Percentiles rank a stretch among this genome's conserved stretches.
Evolutionary conservation across 2,329 filamentous ascomycete species (phyloP).

Genomic region (Fusarium luffae): DNA sequence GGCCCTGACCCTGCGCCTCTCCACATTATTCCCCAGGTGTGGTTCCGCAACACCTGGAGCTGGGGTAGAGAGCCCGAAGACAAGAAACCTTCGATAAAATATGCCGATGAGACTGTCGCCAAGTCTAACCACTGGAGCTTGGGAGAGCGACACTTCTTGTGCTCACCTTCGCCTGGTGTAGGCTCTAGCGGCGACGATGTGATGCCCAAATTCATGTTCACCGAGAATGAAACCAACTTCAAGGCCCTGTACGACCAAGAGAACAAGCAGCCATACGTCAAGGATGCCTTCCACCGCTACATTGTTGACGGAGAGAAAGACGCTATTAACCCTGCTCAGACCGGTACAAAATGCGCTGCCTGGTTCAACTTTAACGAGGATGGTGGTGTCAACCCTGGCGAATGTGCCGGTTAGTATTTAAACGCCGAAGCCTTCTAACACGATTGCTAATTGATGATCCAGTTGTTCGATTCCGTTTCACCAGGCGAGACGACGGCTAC

Average conservation of each 20-base stretch:
- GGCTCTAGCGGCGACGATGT: conserved; percentile 84
- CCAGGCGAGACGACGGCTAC: conserved; percentile 78
- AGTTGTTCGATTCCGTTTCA: conserved; percentile 92
- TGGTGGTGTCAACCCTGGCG: conserved; percentile 86
- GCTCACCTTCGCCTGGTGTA: conserved; percentile 90
- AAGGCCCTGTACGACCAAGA: conserved; percentile 78
- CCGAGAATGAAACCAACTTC: conserved; percentile 94
- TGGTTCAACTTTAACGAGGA: conserved; percentile 94
- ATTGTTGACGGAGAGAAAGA: conserved; percentile 85
- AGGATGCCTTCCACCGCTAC: conserved; percentile 92
- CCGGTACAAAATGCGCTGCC: conserved; percentile 88
- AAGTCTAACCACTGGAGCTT: conserved; percentile 83
- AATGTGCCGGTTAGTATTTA: conserved; percentile 78
- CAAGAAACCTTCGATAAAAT: conserved; percentile 82
- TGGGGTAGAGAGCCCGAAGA: conserved; percentile 84
- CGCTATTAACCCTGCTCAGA: conserved; percentile 81
- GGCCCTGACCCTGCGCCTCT: conserved; percentile 90
- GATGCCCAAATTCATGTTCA: conserved; percentile 86
- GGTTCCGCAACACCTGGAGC: conserved; percentile 97
- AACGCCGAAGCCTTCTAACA: conserved; percentile 51
- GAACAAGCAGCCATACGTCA: conserved; percentile 87
- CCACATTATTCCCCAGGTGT: conserved; percentile 93
- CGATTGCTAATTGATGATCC: not conserved
- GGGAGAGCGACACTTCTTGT: conserved; percentile 83
- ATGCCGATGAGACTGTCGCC: conserved; percentile 72